phyloP scores from a whole-genome alignment of 139 green algal genomes.

The Picochlorum sp. region DNA sequence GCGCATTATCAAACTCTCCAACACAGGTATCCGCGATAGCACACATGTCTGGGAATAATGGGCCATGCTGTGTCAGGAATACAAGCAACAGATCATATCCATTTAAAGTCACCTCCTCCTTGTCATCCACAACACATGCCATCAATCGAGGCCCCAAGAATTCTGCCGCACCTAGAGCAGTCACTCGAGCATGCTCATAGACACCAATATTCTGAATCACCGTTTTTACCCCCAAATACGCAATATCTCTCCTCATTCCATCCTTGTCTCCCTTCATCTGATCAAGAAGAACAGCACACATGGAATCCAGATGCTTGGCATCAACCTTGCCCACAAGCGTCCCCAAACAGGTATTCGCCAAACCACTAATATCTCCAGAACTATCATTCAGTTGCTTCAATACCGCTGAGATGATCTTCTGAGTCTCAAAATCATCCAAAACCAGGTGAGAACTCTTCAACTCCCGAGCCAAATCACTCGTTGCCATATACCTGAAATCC shows the following conservation, averaged over 20 bases:
- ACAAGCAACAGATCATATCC: constrained; percentile 20
- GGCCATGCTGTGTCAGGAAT: constrained; percentile 13
- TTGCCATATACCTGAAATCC: constrained; percentile 85
- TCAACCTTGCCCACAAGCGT: constrained; percentile 71
- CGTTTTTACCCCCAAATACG: constrained; percentile 75
- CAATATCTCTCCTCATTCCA: constrained; percentile 60
- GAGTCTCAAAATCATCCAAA: constrained; percentile 57
- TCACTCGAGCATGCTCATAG: constrained; percentile 7
- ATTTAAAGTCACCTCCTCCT: constrained; percentile 8
- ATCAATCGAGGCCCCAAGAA: constrained; percentile 18
- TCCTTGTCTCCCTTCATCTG: constrained; percentile 61
- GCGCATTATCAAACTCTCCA: constrained; percentile 48
- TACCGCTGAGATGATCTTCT: constrained; percentile 50
- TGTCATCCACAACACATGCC: constrained; percentile 18
- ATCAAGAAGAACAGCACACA: constrained; percentile 53
- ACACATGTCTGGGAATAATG: constrained; percentile 22
- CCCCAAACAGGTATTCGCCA: constrained; percentile 86
- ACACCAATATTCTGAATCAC: constrained; percentile 30
- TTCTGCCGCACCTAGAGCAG: not conserved
- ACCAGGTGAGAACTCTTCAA: constrained; percentile 70
- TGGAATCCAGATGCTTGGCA: constrained; percentile 38
- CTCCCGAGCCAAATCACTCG: constrained; percentile 79
- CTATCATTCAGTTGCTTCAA: constrained; percentile 80
- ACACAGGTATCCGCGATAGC: constrained; percentile 51
- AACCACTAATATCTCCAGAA: constrained; percentile 74